Evolutionary conservation across 805 yeast species (phyloP), one percentile per base, ranked within the genome.

Genomic region (Komagataella pastoris): DNA sequence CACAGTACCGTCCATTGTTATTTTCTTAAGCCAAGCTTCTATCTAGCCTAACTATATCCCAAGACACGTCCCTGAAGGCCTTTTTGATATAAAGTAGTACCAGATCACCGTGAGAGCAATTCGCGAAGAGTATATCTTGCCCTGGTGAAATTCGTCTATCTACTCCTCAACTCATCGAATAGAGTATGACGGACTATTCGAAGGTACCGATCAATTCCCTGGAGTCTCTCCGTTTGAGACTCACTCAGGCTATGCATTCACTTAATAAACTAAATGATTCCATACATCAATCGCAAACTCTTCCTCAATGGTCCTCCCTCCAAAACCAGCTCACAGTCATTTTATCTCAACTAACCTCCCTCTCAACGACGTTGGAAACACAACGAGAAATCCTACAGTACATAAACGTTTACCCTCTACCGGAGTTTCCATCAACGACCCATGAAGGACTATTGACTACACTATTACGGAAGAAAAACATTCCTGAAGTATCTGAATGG

Each of bases 401-500:
- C 4, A 81, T 95, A 0, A 88, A 86, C 50, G 90, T 82, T 1
- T 91, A 79, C 60, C 99, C 99, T 1, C 70, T 87, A 51, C 84
- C 90, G 0, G 75, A 76, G 18, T 93, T 91, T 62, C 97, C 97
- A 7, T 79, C 95, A 0, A 77, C 88, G 1, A 85, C 87, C 47
- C 90, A 87, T 56, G 90, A 86, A 59, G 86, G 88, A 2, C 72
- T 93, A 43, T 68, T 90, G 50, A 85, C 95, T 0, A 89, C 97
- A 0, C 70, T 93, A 54, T 65, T 93, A 54, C 75, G 98, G 53
- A 93, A 90, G 63, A 91, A 90, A 62, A 83, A 84, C 49, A 70
- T 87, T 8, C 98, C 99, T 0, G 97, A 90, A 55, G 95, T 91
- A 2, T 86, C 81, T 50, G 85, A 80, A 48, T 91, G 98, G 97